Conservation (phyloP, 1,284 basidiomycete species). For the Ustilago esculenta region DNA sequence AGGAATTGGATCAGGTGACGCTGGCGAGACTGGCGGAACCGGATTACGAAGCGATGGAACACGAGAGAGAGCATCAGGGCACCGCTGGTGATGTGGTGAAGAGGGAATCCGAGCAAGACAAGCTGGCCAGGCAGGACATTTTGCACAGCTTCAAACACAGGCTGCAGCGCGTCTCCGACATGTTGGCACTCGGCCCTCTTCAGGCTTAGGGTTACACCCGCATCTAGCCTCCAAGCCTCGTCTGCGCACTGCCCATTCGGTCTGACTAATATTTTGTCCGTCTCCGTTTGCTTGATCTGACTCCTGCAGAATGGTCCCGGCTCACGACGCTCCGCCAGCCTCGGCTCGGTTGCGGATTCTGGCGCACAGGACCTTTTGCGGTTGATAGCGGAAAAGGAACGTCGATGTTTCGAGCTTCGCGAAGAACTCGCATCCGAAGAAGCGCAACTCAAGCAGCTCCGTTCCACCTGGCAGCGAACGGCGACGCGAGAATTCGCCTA, state of each 20-base stretch:
- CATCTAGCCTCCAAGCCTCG: no score
- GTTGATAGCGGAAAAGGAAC: constrained; percentile 66
- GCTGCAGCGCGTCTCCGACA: constrained; percentile 6
- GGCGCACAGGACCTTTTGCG: constrained; percentile 51
- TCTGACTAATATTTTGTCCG: neutral
- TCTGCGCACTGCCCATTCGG: no score
- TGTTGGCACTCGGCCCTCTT: constrained; percentile 4
- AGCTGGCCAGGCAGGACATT: constrained; percentile 4
- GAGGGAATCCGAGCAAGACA: constrained; percentile 17
- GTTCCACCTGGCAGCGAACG: constrained; percentile 23
- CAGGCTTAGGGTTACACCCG: no score
- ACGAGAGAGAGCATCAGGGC: constrained; percentile 46
- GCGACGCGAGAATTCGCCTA: constrained; percentile 26
- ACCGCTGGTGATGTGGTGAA: neutral
- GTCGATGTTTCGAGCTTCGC: constrained; percentile 65
- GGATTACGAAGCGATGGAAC: constrained; percentile 52
- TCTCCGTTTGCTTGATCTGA: neutral
- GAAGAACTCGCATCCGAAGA: constrained; percentile 49
- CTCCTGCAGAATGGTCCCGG: neutral
- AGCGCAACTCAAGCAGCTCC: constrained; percentile 16
- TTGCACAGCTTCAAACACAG: constrained; percentile 9
- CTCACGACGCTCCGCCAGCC: constrained; percentile 7
- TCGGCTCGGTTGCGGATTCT: neutral
- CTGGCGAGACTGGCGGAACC: constrained; percentile 29
- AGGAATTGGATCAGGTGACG: constrained; percentile 18